Conservation (phyloP, 192 early-diverging fungal genomes). For the Globomyces pollinis-pini region DNA sequence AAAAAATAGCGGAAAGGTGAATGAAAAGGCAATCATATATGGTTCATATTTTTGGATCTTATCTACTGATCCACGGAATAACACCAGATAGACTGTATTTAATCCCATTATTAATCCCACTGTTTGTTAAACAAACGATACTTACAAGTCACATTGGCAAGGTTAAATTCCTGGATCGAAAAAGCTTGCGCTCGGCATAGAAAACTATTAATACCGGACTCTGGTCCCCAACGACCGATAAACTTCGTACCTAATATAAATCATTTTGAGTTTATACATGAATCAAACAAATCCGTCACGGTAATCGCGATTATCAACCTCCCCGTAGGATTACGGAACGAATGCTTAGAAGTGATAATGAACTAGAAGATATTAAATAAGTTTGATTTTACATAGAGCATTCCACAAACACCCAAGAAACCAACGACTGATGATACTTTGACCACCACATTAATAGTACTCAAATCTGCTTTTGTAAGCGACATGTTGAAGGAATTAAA, state of each 20-base stretch:
- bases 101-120: conserved; percentile 1
- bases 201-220: neutral
- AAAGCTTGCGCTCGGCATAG: neutral
- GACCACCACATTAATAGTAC: neutral
- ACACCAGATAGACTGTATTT: conserved; percentile 4
- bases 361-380: neutral
- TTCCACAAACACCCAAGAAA: neutral
- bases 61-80: neutral
- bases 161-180: neutral
- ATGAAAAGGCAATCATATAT: neutral
- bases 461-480: neutral
- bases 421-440: neutral
- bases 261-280: neutral
- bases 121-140: neutral
- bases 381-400: neutral
- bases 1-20: neutral
- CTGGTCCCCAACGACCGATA: conserved; percentile 11
- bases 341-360: neutral
- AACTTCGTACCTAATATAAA: neutral
- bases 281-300: neutral
- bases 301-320: neutral
- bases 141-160: neutral
- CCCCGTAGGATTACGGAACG: conserved; percentile 5
- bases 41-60: conserved; percentile 4
- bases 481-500: no score